Base-by-base conservation (phyloP, 495 filamentous ascomycete species). In the Chaetomium cochliodes region DNA sequence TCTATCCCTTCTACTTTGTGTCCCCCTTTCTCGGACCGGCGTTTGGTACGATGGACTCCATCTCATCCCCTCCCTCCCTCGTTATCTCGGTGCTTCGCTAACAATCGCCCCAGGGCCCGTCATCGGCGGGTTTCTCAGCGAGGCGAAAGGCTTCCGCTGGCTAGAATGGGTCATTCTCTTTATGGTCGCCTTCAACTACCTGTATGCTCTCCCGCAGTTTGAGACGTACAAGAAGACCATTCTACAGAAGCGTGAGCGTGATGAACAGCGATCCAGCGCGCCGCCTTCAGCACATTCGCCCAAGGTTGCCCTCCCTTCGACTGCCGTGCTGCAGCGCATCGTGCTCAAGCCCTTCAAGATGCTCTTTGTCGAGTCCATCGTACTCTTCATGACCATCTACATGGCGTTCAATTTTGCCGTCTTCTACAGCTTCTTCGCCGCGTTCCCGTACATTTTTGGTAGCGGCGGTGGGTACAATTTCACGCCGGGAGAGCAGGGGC, bases 291-390 rank as follows among this genome's bases (percentile, higher is more conserved):
- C 33, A 8, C n/a, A 39, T 1, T 8, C 58, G 5, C 25, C 13
- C 58, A 56, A 56, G 7, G 9, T 47, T 23, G 30, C 60, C 41
- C 28, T 0, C 44, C 65, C 59, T 12, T 59, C 76, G 77, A 8
- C 76, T n/a, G 49, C 59, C 59, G 16, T 52, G 46, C 13, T 62
- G 47, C 59, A 62, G 26, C 59, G 49, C 16, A 78, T 41, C 65
- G 74, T 4, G 30, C 85, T 20, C 59, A 83, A 82, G 3, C 88
- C 88, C 0, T 44, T 50, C 46, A 50, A 50, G 46, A 90, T 91
- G 88, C 77, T 90, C 42, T 52, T 85, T n/a, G 81, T 76, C 0
- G 88, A 90, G 67, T 86, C 88, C 5, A 89, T 90, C 63, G 87
- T 90, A 22, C 69, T 74, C 39, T 83, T 85, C 42, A 79, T 87